These are phyloP conservation scores for Alisma plantagoaquatica DNA, from an alignment of 106 monocot genomes.

Conservation along the genomic window DNA sequence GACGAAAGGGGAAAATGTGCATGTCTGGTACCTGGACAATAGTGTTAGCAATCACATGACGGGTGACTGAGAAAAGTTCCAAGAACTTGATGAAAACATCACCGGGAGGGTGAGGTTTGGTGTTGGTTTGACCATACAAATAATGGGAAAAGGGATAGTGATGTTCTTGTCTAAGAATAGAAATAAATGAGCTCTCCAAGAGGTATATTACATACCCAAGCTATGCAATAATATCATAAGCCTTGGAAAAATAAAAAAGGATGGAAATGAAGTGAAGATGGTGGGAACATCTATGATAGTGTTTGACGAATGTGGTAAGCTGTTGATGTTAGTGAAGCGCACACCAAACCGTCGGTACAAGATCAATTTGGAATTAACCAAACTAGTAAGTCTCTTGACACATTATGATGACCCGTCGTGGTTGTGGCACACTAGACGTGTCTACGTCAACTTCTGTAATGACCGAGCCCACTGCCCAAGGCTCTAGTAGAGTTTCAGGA, in stretches of 20 bases:
- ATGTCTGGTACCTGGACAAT: no score
- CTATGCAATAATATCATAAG: background rate
- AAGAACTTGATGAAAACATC: background rate
- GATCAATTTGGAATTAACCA: background rate
- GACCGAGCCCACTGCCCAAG: no score
- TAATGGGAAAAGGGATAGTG: background rate
- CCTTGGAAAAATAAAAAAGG: background rate
- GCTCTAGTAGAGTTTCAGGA: no score
- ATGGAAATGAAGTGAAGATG: background rate
- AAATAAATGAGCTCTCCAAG: no score
- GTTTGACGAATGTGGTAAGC: no score
- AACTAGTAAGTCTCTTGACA: background rate
- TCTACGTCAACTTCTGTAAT: no score
- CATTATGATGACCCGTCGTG: no score
- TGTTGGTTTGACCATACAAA: background rate
- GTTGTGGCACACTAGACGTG: no score
- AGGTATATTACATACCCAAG: background rate
- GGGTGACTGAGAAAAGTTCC: background rate
- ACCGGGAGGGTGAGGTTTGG: background rate
- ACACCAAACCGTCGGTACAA: background rate
- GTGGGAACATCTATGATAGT: no score
- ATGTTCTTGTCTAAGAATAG: no score
- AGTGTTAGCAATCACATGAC: no score
- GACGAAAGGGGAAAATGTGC: background rate
- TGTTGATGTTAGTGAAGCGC: no score